phyloP scores from a whole-genome alignment of 2,329 filamentous ascomycete genomes.

The Aureobasidium melanogenum region DNA sequence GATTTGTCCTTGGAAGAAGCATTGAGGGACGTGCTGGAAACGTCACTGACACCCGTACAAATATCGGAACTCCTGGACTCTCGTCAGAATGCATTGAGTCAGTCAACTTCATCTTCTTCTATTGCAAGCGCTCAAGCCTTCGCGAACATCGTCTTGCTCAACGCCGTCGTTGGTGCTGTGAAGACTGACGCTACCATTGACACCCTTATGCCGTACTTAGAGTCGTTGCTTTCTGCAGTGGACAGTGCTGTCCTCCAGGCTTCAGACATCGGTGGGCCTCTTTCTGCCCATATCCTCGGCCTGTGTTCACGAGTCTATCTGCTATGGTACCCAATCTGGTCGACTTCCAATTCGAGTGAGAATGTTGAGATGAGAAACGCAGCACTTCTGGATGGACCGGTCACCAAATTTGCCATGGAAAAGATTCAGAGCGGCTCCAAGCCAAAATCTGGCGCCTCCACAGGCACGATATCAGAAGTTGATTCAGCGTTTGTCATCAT shows the following conservation, averaged over 20 bases:
- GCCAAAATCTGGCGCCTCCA: background rate
- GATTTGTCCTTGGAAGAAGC: constrained; percentile 13
- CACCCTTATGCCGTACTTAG: background rate
- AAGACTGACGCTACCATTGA: constrained; percentile 11
- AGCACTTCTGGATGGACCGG: background rate
- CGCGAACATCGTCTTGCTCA: constrained; percentile 5
- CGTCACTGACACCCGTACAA: constrained; percentile 14
- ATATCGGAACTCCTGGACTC: constrained; percentile 15
- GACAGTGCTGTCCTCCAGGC: background rate
- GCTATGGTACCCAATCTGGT: constrained; percentile 10
- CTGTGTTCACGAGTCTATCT: background rate
- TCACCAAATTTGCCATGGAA: background rate
- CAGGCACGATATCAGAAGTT: background rate
- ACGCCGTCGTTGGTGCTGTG: background rate
- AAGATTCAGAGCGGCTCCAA: background rate
- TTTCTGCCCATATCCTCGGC: background rate
- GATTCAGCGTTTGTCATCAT: constrained; percentile 10
- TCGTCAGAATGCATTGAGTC: background rate
- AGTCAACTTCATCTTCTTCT: background rate
- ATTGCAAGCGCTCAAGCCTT: background rate
- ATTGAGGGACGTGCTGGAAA: constrained; percentile 18
- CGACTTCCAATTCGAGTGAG: background rate
- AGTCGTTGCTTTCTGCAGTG: background rate
- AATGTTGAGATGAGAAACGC: background rate
- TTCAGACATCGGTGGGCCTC: background rate